Evolutionary conservation across 129 eudicot species (phyloP), one percentile per base, ranked within the genome.

Genomic region (Silybum marianum): DNA sequence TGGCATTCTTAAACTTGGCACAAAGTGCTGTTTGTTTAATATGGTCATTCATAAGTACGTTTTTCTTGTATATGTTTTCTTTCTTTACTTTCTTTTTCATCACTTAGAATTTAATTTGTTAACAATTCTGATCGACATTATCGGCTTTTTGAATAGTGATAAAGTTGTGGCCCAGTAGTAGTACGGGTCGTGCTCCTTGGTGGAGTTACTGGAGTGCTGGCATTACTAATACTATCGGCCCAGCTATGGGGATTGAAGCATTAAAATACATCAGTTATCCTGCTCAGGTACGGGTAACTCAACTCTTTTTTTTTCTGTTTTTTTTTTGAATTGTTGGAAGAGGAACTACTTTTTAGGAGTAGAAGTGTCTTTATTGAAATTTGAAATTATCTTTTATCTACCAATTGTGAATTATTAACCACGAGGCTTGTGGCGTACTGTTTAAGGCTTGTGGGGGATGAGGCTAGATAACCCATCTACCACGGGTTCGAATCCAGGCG

Each of bases 201-300:
- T 95, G 95, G 97, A 95, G 93, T 86, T 95, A 88, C 19, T 95
- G 99, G 98, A 93, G 98, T 87, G 99, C 99, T 72, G 98, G 99
- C 24, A 93, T 95, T 77, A 95, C 99, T 11, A 95, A 92, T 66
- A 89, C 99, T 0, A 95, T 95, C 77, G 99, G 99, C 19, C 99
- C 99, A 19, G 99, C 99, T 74, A 95, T 95, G 99, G 99, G 99
- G 13, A 95, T 95, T 66, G 98, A 92, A 85, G 98, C 99, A 13
- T 74, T 95, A 77, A 95, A 95, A 83, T 95, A 95, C 83, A 95
- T 92, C 66, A 95, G 99, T 81, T 95, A 95, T 71, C 99, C 98
- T 87, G 99, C 97, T 70, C 98, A 95, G 97, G 99, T 75, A 78
- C 74, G 73, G 60, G 60, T 14, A 48, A 48, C 60, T 42, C 51